A percentile compares a stretch with the other conserved stretches of the same genome.
These are phyloP conservation scores for Aphanomyces euteiches DNA, from an alignment of 352 stramenopile species.

Conservation along the genomic window DNA sequence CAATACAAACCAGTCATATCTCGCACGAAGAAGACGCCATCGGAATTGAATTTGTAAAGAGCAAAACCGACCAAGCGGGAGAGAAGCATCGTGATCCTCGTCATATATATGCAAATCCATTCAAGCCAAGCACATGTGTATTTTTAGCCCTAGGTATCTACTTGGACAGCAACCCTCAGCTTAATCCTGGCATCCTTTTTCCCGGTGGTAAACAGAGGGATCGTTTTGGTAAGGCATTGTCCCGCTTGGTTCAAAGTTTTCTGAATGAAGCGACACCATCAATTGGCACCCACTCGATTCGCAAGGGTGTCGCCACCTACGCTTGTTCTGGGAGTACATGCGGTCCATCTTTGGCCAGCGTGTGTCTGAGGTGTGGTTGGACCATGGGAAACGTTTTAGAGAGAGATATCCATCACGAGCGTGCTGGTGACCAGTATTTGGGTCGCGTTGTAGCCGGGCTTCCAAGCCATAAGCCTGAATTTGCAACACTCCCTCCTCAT, in stretches of 20 bases:
- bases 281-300: too few relatives aligned
- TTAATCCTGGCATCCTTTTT: conserved; percentile 4
- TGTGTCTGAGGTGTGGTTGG: conserved; percentile 26
- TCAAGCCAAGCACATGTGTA: conserved; percentile 35
- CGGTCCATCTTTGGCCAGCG: conserved; percentile 20
- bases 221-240: too few relatives aligned
- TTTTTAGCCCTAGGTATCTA: conserved; percentile 35
- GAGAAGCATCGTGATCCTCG: too few relatives aligned
- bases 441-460: conserved; percentile 22
- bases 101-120: conserved; percentile 41
- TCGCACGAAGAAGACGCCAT: too few relatives aligned
- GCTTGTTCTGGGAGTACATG: too few relatives aligned
- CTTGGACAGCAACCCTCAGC: conserved; percentile 27
- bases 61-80: too few relatives aligned
- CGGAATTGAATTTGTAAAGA: too few relatives aligned
- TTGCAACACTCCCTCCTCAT: conserved; percentile 27
- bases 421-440: conserved; percentile 15
- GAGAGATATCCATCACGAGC: conserved; percentile 23
- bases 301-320: too few relatives aligned
- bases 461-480: conserved; percentile 11
- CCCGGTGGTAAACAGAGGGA: too few relatives aligned
- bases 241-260: too few relatives aligned
- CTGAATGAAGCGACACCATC: too few relatives aligned
- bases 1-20: too few relatives aligned
- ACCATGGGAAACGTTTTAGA: conserved; percentile 25